Evolutionary conservation across 2,329 filamentous ascomycete species (phyloP).

Genomic region (Fusarium humuli): DNA sequence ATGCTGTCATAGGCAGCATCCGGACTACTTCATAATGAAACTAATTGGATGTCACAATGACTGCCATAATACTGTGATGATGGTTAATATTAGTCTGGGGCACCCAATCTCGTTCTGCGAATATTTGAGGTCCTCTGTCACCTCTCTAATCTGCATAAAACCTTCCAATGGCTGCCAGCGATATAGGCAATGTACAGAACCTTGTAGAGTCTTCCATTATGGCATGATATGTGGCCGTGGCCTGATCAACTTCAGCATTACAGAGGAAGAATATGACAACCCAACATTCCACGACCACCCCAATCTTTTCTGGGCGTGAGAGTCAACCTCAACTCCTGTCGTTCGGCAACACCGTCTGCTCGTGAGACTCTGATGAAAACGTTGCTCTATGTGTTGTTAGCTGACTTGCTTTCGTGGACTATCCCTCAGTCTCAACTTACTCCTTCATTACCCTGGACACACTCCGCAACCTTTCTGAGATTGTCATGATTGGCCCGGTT

Average conservation of each 20-base stretch:
- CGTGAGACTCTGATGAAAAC: constrained; percentile 76
- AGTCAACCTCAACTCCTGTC: constrained; percentile 73
- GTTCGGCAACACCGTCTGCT: constrained; percentile 55
- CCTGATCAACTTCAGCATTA: constrained; percentile 52
- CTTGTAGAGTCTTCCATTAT: not conserved
- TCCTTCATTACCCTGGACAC: constrained; percentile 89
- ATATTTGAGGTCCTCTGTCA: not conserved
- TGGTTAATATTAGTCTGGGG: not conserved
- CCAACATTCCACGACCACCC: constrained; percentile 90
- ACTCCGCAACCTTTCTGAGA: constrained; percentile 86
- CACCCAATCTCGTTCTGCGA: not conserved
- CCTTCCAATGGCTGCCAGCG: not conserved
- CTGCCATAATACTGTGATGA: not conserved
- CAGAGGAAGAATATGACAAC: constrained; percentile 88
- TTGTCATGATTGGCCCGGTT: constrained; percentile 88
- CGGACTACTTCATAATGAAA: not conserved
- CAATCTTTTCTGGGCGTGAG: constrained; percentile 83
- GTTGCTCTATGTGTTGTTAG: constrained; percentile 65
- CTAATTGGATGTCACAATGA: not conserved
- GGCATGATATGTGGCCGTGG: not conserved
- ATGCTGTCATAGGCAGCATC: not conserved
- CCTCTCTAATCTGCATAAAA: not conserved
- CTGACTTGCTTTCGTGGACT: not conserved
- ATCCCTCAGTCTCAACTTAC: constrained; percentile 65
- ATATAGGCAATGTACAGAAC: no score